Percentiles rank a stretch among this genome's conserved stretches.
These are phyloP conservation scores for Haematococcus lacustris DNA, from an alignment of 139 green algal genomes.

Conservation along the genomic window DNA sequence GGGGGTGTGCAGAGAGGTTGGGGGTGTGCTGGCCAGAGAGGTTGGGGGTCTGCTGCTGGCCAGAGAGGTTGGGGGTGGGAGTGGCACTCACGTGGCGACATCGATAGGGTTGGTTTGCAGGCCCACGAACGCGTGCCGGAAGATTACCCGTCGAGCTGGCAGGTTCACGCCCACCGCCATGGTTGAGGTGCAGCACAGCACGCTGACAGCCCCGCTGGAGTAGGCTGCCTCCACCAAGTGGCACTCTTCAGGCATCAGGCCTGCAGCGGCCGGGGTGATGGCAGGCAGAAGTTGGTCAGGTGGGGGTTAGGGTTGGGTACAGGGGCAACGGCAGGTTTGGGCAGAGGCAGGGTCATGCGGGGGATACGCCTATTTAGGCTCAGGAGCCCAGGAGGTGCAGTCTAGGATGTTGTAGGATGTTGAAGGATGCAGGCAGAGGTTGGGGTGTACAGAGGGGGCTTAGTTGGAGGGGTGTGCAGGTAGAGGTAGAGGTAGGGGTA, in stretches of 20 bases:
- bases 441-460: too few species aligned
- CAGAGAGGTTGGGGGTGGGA: too few species aligned
- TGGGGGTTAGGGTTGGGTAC: background rate
- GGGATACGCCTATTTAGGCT: too few species aligned
- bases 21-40: too few species aligned
- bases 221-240: slow-evolving; percentile 78
- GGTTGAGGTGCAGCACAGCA: slow-evolving; percentile 90
- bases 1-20: too few species aligned
- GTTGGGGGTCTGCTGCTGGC: too few species aligned
- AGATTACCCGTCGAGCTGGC: slow-evolving; percentile 80
- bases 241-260: slow-evolving; percentile 51
- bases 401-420: too few species aligned
- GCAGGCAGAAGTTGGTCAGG: background rate
- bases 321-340: background rate
- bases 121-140: slow-evolving; percentile 49
- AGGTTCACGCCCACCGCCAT: slow-evolving; percentile 89
- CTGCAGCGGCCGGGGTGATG: slow-evolving; percentile 15
- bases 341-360: too few species aligned
- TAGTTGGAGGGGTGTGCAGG: too few species aligned
- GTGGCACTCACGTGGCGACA: slow-evolving; percentile 29
- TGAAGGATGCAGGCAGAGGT: too few species aligned
- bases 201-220: slow-evolving; percentile 58
- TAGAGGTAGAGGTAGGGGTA: too few species aligned
- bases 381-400: too few species aligned
- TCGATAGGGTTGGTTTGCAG: slow-evolving; percentile 35